phyloP scores from a whole-genome alignment of 2,329 filamentous ascomycete genomes.

The Aspergillus quadrilineatus region DNA sequence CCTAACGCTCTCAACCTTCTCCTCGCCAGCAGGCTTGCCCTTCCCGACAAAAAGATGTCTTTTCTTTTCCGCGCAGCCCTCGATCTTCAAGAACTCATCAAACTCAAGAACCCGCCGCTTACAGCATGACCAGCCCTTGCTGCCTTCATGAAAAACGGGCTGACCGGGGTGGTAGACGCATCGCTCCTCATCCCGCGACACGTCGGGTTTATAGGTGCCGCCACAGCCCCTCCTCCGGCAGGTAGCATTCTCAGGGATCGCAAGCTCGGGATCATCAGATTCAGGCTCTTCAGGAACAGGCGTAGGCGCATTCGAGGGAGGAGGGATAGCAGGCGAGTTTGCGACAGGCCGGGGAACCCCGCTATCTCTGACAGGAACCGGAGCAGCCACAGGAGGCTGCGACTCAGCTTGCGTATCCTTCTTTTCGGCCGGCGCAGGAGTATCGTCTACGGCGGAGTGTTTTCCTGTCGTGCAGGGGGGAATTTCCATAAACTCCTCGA shows the following conservation, averaged over 20 bases:
- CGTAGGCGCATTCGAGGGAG: constrained; percentile 31
- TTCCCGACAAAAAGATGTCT: constrained; percentile 80
- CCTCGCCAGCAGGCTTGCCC: constrained; percentile 67
- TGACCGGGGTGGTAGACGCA: constrained; percentile 87
- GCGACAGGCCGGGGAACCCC: constrained; percentile 22
- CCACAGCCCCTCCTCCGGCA: constrained; percentile 80
- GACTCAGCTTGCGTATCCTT: constrained; percentile 19
- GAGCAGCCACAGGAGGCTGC: constrained; percentile 1
- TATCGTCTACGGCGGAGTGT: constrained; percentile 83
- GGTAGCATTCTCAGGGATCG: constrained; percentile 69
- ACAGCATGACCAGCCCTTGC: constrained; percentile 96
- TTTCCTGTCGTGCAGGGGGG: constrained; percentile 88
- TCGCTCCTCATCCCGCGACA: constrained; percentile 65
- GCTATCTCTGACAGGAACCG: constrained; percentile 6
- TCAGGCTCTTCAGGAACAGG: constrained; percentile 66
- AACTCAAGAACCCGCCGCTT: constrained; percentile 94
- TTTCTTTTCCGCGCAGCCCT: constrained; percentile 80
- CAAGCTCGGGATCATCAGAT: constrained; percentile 74
- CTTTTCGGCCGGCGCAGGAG: constrained; percentile 49
- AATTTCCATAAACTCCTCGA: constrained; percentile 95
- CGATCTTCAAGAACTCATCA: constrained; percentile 95
- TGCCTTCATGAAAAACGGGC: constrained; percentile 95
- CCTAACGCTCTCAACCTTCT: constrained; percentile 75
- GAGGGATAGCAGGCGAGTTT: constrained; percentile 30
- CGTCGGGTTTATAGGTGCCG: constrained; percentile 59